Conservation (phyloP, 1,284 basidiomycete genomes). For the Ustilago curta region DNA sequence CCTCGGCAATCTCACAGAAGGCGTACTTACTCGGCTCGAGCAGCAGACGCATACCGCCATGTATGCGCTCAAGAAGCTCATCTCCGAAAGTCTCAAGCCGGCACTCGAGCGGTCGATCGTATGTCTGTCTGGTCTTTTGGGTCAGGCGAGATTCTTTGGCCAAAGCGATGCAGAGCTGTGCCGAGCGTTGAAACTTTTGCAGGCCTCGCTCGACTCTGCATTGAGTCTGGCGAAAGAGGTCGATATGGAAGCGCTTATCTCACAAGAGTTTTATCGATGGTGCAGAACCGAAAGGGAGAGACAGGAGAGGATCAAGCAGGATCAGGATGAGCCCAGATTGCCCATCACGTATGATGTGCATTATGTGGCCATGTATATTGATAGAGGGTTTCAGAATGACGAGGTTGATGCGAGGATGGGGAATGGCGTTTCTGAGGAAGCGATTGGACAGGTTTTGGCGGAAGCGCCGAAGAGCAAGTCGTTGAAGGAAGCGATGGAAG, state of each 20-base stretch:
- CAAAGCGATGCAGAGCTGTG: conserved; percentile 3
- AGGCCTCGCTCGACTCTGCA: conserved; percentile 19
- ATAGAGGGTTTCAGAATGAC: conserved; percentile 43
- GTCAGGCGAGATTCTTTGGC: conserved; percentile 24
- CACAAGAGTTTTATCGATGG: conserved; percentile 48
- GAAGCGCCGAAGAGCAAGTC: neutral
- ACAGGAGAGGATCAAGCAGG: conserved; percentile 51
- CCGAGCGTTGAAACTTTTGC: conserved; percentile 9
- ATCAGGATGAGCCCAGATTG: conserved; percentile 51
- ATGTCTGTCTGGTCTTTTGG: conserved; percentile 16
- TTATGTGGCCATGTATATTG: conserved; percentile 37
- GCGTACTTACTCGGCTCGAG: conserved; percentile 42
- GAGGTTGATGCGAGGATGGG: conserved; percentile 12
- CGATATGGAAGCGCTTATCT: conserved; percentile 33
- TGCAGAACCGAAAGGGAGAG: conserved; percentile 49
- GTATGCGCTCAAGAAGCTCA: conserved; percentile 30
- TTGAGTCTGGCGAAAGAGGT: conserved; percentile 34
- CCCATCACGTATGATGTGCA: conserved; percentile 45
- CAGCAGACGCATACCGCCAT: conserved; percentile 32
- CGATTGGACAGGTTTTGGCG: neutral
- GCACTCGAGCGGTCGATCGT: conserved; percentile 37
- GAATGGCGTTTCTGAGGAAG: conserved; percentile 1
- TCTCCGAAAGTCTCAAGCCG: conserved; percentile 26
- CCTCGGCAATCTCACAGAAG: conserved; percentile 56
- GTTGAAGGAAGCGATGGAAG: conserved; percentile 11